A percentile compares a stretch with the other conserved stretches of the same genome.
Evolutionary conservation across 306 rosid genomes (phyloP).

Genomic region (Bauhinia variegata): DNA sequence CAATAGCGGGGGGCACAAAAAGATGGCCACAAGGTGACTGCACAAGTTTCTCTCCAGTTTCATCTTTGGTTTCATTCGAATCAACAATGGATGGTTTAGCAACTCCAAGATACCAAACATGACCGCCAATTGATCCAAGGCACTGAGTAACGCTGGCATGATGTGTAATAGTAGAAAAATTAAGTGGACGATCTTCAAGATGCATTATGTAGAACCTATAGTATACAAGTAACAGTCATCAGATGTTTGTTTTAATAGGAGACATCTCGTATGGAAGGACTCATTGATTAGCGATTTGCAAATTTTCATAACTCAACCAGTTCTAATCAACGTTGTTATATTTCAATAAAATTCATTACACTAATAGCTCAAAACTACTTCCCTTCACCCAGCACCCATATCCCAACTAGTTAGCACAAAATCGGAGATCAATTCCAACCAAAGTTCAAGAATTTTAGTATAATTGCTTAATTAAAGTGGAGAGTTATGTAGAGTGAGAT

Average conservation of each 20-base stretch:
- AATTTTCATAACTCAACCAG: background rate
- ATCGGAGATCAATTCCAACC: slow-evolving; percentile 10
- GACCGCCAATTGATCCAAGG: slow-evolving; percentile 80
- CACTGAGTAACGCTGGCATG: slow-evolving; percentile 90
- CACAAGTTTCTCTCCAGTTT: slow-evolving; percentile 35
- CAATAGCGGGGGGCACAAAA: slow-evolving; percentile 63
- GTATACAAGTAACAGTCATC: background rate
- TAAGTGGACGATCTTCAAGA: slow-evolving; percentile 52
- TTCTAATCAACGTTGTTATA: background rate
- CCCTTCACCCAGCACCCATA: background rate
- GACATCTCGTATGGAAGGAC: background rate
- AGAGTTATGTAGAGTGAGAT: background rate
- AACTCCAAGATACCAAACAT: slow-evolving; percentile 83
- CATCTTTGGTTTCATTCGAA: slow-evolving; percentile 38
- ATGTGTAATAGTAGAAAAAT: slow-evolving; percentile 69
- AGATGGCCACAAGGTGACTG: slow-evolving; percentile 57
- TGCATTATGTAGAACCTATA: slow-evolving; percentile 78
- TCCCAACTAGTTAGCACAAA: background rate
- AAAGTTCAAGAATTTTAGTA: slow-evolving; percentile 17
- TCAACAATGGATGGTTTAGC: slow-evolving; percentile 76
- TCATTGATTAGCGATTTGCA: no score
- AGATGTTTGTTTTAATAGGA: background rate
- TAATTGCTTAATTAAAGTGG: background rate
- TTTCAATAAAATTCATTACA: background rate
- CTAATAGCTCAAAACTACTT: background rate